Base-by-base conservation (phyloP, 202 grass and related monocot species). In the Carex sylvatica region DNA sequence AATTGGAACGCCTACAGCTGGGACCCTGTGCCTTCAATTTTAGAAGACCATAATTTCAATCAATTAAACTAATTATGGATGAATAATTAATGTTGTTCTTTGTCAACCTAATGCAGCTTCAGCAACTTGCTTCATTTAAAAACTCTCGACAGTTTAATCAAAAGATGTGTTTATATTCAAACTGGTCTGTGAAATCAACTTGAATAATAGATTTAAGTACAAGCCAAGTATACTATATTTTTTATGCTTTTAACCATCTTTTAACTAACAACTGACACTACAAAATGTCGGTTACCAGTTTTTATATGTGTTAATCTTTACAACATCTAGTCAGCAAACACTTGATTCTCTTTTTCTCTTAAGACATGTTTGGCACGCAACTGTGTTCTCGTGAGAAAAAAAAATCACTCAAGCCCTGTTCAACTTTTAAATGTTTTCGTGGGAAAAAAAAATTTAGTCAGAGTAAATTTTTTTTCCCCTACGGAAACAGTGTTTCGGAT, bases 71-170 rank as follows among this genome's bases (percentile, higher is more conserved):
- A 77, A 51, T 77, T 56, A 30, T 76, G 51, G 24, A 31, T 55
- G 24, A 76, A 76, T 53, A 53, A 47, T 81, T 81, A 81, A 62
- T 40, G 79, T 67, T 81, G 8, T 46, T 66, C 6, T 65, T 65
- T 66, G 61, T 81, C 79, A 81, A 81, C 38, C 22, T 6, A 38
- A 62, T 10, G 54, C 56, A 79, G 63, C 60, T 81, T 81, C 53
- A 61, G 18, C 79, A 81, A 81, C 9, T 81, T 81, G 79, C 58
- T 81, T 23, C 23, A 63, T 36, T 79, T 63, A 75, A 77, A 70
- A 12, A 59, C 20, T 58, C 8, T 59, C 16, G 74, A 77, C 74
- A 77, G 1, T 36, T 77, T 58, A 19, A 59, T 77, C 9, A 77
- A 77, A 77, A 77, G 28, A 77, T 58, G 74, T 77, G 74, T 30